A percentile compares a stretch with the other conserved stretches of the same genome.
These are phyloP conservation scores for Cydonia oblonga DNA, from an alignment of 331 rosid genomes.

Conservation along the genomic window DNA sequence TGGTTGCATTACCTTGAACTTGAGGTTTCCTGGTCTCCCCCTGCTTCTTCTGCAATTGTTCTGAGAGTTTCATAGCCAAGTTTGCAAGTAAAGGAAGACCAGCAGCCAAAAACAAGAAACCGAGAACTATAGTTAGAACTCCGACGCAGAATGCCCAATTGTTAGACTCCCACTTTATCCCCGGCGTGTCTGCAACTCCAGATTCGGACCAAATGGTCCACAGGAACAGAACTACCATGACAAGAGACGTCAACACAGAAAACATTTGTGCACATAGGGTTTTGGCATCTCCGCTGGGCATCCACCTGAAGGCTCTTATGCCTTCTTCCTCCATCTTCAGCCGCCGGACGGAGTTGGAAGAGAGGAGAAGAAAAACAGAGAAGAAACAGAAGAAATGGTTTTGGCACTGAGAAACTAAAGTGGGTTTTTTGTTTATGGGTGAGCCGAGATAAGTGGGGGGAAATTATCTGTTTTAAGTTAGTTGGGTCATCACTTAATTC, in stretches of 20 bases:
- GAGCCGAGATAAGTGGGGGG: neutral
- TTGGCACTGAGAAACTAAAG: neutral
- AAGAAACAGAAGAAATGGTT: neutral
- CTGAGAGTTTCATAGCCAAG: conserved; percentile 31
- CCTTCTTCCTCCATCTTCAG: conserved; percentile 5
- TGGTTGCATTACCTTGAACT: neutral
- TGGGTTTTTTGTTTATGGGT: neutral
- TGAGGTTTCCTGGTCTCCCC: conserved; percentile 15
- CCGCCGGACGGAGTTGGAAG: neutral
- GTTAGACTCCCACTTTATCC: neutral
- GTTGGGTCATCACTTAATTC: conserved; percentile 7
- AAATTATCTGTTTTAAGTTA: neutral
- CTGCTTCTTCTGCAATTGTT: conserved; percentile 25
- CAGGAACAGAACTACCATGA: conserved; percentile 23
- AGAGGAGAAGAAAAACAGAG: neutral
- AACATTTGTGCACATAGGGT: conserved; percentile 4
- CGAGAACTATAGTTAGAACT: conserved; percentile 33
- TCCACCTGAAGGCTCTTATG: conserved; percentile 10
- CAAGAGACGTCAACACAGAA: conserved; percentile 16
- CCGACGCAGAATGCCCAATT: conserved; percentile 31
- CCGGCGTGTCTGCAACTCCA: conserved; percentile 17
- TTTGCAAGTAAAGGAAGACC: conserved; percentile 46
- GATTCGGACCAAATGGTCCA: conserved; percentile 28
- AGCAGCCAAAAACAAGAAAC: conserved; percentile 28
- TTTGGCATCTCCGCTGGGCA: neutral